Evolutionary conservation across 306 rosid species (phyloP), one percentile per base, ranked within the genome.

Genomic region (Comarum palustre): DNA sequence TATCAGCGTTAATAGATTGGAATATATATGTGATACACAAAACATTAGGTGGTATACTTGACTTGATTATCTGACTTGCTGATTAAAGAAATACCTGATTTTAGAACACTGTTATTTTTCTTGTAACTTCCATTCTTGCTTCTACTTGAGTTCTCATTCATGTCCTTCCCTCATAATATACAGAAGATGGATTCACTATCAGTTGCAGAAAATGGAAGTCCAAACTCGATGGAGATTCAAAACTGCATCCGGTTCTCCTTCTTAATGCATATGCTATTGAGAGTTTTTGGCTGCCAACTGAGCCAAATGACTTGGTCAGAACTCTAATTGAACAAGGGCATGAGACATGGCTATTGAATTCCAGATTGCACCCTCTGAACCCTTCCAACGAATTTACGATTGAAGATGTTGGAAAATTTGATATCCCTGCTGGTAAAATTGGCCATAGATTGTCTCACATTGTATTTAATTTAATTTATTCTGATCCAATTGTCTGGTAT

Each of bases 381-480:
- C 77, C 80, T 65, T 71, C 71, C 13, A 75, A 75, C 41, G n/a
- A 66, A 52, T 80, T 80, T 62, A 75, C 84, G 5, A 72, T 75
- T n/a, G 84, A 76, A 80, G 84, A 80, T 47, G 19, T 80, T 71
- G 84, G 84, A 31, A 75, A 79, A 72, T 80, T 75, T 75, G 84
- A 80, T 73, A 67, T 80, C 59, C 80, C 80, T 46, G 80, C 80
- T 10, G 84, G 84, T 80, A 75, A 75, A 41, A 54, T 2, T 42
- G 13, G 11, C 45, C 55, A 66, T 14, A 43, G 12, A 66, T 24
- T 12, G 11, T 22, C 11, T 29, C 9, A 4, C 12, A 29, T 59
- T 59, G 10, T 59, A 4, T 6, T 36, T 36, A 32, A 27, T 59
- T 29, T 31, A 14, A 1, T 4, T 15, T 32, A 25, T 59, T 14